Percentiles rank a stretch among this genome's conserved stretches.
Evolutionary conservation across 768 basidiomycete genomes (phyloP).

Genomic region (Psilocybe cyanescens): DNA sequence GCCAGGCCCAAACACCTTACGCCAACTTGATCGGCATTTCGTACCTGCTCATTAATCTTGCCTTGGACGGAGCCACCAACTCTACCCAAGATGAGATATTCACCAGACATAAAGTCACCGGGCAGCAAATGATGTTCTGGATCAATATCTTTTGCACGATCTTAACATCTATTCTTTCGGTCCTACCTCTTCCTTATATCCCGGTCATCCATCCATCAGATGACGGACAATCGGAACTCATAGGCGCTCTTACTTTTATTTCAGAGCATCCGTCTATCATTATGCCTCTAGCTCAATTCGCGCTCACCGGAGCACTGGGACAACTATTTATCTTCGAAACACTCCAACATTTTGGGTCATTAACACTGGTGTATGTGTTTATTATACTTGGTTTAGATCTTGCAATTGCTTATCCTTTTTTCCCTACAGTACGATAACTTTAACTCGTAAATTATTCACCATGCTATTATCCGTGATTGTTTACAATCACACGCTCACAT

Average conservation of each 20-base stretch:
- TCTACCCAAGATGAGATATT: conserved; percentile 98
- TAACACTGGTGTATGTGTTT: conserved; percentile 75
- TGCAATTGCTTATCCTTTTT: conserved; percentile 14
- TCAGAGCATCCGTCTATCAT: conserved; percentile 75
- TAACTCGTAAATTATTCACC: conserved; percentile 96
- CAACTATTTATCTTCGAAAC: conserved; percentile 99
- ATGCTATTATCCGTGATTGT: conserved; percentile 95
- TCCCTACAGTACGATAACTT: conserved; percentile 78
- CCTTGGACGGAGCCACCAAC: conserved; percentile 92
- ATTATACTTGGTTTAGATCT: background rate
- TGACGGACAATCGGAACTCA: conserved; percentile 64
- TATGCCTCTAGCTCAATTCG: conserved; percentile 79
- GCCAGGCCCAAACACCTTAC: conserved; percentile 41
- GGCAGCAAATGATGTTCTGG: conserved; percentile 99
- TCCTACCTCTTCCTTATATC: conserved; percentile 79
- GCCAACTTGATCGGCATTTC: conserved; percentile 71
- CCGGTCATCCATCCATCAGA: conserved; percentile 78
- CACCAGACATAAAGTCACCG: conserved; percentile 66
- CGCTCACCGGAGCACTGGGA: conserved; percentile 89
- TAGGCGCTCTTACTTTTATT: conserved; percentile 74
- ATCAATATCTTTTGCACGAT: conserved; percentile 89
- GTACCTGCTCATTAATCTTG: conserved; percentile 84
- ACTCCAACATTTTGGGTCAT: conserved; percentile 85
- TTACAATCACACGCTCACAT: conserved; percentile 83
- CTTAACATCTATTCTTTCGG: conserved; percentile 67